Evolutionary conservation across 1,139 yeast genomes (phyloP), one percentile per base, ranked within the genome.

Genomic region (Candida neerlandica): DNA sequence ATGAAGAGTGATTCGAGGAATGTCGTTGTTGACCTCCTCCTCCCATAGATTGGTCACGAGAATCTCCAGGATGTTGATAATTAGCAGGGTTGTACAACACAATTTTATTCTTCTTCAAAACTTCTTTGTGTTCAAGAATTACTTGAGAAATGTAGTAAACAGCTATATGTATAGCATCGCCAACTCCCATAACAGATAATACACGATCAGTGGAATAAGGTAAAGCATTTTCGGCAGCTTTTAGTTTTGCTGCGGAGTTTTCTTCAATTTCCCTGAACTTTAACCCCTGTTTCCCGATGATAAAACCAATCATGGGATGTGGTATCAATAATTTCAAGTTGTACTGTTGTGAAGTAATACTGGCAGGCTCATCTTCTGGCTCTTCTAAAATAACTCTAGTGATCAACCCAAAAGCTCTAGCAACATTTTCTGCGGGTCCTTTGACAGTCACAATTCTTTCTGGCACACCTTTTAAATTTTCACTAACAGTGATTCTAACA

Each of bases 121-220:
- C 69, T 48, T 80, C 83, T 54, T 79, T 78, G 61, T 82, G 85
- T 55, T 84, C 87, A 51, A 82, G 65, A 49, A 86, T 73, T 6
- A 87, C 85, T 62, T 84, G 85, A 2, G 88, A 82, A 50, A 89
- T 78, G 61, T 86, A 86, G 64, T 85, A 88, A 0, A 86, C 75
- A 6, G 97, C 97, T 57, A 89, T 87, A 61, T 89, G 96, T 46
- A 91, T 81, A 2, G 96, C 92, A 67, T 88, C 96, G 3, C 92
- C 91, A 10, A 87, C 95, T 4, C 97, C 97, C 12, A 79, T 73
- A 16, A 91, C 79, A 29, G 84, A 77, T 48, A 91, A 70, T 5
- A 88, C 75, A 51, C 96, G 77, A 64, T 91, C 97, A 14, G 94
- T 89, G 1, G 96, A 87, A 54, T 80, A 80, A 1, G 96, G 91